Conservation (phyloP, 345 rosid genomes). For the Ceriops decandra region DNA sequence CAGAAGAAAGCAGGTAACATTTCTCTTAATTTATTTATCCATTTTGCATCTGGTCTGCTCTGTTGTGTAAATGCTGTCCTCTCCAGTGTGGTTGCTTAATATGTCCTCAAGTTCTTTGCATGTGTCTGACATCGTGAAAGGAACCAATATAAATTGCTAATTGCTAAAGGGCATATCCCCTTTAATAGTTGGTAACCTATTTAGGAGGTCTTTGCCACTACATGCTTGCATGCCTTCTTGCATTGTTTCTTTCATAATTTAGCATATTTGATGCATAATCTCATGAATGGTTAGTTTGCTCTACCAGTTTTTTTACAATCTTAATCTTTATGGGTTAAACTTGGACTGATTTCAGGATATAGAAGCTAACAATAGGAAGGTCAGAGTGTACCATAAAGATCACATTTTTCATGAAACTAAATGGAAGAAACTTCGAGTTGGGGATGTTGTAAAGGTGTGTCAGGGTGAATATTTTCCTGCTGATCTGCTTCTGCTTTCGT, state of each 20-base stretch:
- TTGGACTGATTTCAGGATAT: conserved; percentile 55
- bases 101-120: not conserved
- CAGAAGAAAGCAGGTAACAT: conserved; percentile 64
- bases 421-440: conserved; percentile 80
- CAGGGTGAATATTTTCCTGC: conserved; percentile 89
- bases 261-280: not conserved
- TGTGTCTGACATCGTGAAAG: not conserved
- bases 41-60: not conserved
- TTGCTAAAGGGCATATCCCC: not conserved
- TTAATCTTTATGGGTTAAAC: not conserved
- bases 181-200: not conserved
- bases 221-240: not conserved
- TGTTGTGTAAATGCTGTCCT: not conserved
- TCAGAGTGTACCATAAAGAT: conserved; percentile 36
- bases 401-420: conserved; percentile 36
- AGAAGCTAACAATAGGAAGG: conserved; percentile 80
- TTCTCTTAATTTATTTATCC: conserved; percentile 2
- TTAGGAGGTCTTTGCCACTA: not conserved
- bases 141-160: not conserved
- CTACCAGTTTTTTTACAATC: not conserved
- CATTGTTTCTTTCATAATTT: not conserved
- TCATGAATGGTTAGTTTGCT: not conserved
- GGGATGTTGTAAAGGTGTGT: conserved; percentile 63
- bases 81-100: not conserved
- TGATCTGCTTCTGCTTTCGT: conserved; percentile 81